Evolutionary conservation across 345 rosid species (phyloP), one percentile per base, ranked within the genome.

Genomic region (Clausena lansium): DNA sequence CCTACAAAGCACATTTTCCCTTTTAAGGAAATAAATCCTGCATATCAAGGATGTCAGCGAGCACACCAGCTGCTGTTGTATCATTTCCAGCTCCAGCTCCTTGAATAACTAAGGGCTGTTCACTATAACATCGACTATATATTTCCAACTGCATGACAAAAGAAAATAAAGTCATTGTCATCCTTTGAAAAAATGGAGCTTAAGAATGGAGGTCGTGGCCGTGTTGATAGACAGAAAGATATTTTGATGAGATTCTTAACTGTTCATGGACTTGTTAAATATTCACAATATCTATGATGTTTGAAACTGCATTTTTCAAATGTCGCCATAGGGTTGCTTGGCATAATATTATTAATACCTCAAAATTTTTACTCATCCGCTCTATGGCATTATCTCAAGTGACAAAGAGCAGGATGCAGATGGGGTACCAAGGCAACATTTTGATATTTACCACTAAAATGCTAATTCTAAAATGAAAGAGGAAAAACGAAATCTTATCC

Each of bases 81-180:
- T 93, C 98, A 54, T 95, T 95, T 20, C 99, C 99, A 5, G 99
- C 98, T 83, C 98, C 99, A 2, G 98, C 98, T 39, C 98, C 99
- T 90, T 95, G 98, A 84, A 93, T 92, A 77, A 93, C 99, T 80
- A 93, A 75, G 4, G 98, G 97, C 77, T 90, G 92, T 83, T 87
- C 86, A 28, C 81, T 83, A 79, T 93, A 93, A 86, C 99, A 93
- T 11, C 98, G 87, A 79, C 85, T 93, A 75, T 86, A 93, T 83
- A 95, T 85, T 86, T 95, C 98, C 71, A 95, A 84, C 98, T 93
- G 87, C 91, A 87, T 20, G 74, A 60, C 78, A 77, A 62, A 36
- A 33, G 41, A 70, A 32, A 47, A 76, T 70, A 58, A 38, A 10
- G 61, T 76, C 22, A 70, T 14, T 2, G n/a, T n/a, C n/a, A n/a